Base-by-base conservation (phyloP, 768 basidiomycete species). In the Collybiopsis luxurians region DNA sequence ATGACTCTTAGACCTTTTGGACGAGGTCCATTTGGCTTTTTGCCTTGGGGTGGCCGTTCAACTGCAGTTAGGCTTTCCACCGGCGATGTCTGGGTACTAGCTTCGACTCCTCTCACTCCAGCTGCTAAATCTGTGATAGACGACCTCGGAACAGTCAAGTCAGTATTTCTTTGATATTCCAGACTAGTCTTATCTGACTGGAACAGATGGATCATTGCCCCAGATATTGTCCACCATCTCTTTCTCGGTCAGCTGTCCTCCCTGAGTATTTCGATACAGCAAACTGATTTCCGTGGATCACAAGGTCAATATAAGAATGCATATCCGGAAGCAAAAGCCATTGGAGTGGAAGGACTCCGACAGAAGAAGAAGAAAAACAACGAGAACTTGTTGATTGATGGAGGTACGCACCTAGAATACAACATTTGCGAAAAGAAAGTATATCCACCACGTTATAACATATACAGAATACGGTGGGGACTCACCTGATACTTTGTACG, bases 1-100 rank as follows among this genome's bases (percentile, higher is more conserved):
- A 43, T 13, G 31, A 6, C 13, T 13, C 31, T 15, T 56, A 89
- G 88, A 44, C 86, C 88, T 1, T 92, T 91, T 65, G 66, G 80
- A 12, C 80, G 90, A 42, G 50, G 50, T 36, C 50, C 50, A 36
- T 83, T 79, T 57, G 82, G 84, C 9, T 7, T 91, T 26, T 62
- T 92, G 15, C 90, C 91, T 3, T 73, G 94, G 27, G 94, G 94
- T 1, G 92, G 92, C 19, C 76, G 94, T 44, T 86, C 90, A 6
- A 95, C 92, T 0, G 94, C 92, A 0, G 76, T 95, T 63, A 83
- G 79, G 69, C 75, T 95, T 23, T 70, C 71, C 38, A 78, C 80
- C 49, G 85, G 87, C 36, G 85, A 81, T 12, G 84, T 95, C 26
- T 95, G 90, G 84, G 76, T 94, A 12, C 74, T 92, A n/a, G 92